Evolutionary conservation across 2,329 filamentous ascomycete genomes (phyloP).

Genomic region (Sclerotinia trifoliorum): DNA sequence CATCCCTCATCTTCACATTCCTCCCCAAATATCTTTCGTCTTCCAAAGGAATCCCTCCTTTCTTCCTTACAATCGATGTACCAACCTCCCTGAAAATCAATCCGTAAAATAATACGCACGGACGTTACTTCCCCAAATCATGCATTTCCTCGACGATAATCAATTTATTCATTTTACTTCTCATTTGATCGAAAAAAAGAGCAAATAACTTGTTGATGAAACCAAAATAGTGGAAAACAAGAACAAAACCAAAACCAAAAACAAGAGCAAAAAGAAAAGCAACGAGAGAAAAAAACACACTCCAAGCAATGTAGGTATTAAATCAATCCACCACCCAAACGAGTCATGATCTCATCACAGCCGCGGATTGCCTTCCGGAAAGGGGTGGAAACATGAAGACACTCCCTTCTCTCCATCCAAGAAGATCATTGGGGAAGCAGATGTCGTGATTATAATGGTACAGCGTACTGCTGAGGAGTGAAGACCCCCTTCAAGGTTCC

Average conservation of each 20-base stretch:
- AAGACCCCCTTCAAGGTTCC: background rate
- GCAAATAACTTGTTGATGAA: background rate
- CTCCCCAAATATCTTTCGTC: no score
- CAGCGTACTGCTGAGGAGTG: background rate
- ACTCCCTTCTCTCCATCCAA: background rate
- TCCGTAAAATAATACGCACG: background rate
- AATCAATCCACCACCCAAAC: background rate
- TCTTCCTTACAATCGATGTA: background rate
- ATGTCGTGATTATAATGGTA: background rate
- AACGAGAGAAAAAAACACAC: background rate
- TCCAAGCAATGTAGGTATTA: background rate
- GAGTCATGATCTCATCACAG: constrained; percentile 2
- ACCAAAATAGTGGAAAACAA: background rate
- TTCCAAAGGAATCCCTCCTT: background rate
- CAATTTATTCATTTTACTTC: constrained; percentile 5
- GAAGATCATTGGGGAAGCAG: background rate
- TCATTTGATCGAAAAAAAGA: background rate
- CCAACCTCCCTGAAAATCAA: background rate
- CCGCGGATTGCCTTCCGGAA: background rate
- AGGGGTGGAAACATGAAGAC: background rate
- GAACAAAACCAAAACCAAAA: no score
- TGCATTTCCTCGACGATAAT: background rate
- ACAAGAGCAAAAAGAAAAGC: background rate
- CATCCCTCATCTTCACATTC: background rate
- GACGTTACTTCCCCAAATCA: background rate